Percentiles rank a stretch among this genome's conserved stretches.
phyloP scores from a whole-genome alignment of 257 asterid species.

The Marsdenia floribunda region DNA sequence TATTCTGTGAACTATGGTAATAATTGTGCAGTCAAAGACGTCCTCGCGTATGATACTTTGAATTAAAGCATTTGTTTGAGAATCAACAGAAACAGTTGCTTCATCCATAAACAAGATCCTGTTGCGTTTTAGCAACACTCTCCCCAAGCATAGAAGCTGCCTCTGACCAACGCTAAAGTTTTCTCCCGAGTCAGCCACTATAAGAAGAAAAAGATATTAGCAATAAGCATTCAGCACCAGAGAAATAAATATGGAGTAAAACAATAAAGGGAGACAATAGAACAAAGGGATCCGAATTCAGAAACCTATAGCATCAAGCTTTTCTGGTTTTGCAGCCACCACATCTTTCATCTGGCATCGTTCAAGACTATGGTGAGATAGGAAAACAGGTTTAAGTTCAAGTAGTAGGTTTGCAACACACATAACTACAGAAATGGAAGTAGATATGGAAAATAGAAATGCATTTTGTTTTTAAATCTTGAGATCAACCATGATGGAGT shows the following conservation, averaged over 20 bases:
- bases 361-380: constrained; percentile 44
- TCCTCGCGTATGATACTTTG: constrained; percentile 61
- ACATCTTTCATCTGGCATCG: constrained; percentile 77
- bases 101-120: constrained; percentile 66
- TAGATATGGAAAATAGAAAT: background rate
- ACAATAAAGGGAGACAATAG: background rate
- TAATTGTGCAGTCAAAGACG: constrained; percentile 50
- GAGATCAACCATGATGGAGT: background rate
- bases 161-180: constrained; percentile 87
- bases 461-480: no score
- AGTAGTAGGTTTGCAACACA: no score
- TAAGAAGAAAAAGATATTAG: background rate
- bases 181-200: constrained; percentile 63
- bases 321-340: constrained; percentile 53
- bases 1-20: constrained; percentile 77
- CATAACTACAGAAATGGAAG: background rate
- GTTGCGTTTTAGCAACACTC: constrained; percentile 64
- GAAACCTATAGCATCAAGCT: constrained; percentile 53
- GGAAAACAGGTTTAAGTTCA: background rate
- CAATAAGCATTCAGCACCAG: background rate
- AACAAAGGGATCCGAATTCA: background rate
- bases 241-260: background rate
- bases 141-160: constrained; percentile 70
- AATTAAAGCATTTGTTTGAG: constrained; percentile 63
- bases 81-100: constrained; percentile 87